phyloP scores from a whole-genome alignment of 1,284 basidiomycete genomes.

The Ceratobasidium sp. region DNA sequence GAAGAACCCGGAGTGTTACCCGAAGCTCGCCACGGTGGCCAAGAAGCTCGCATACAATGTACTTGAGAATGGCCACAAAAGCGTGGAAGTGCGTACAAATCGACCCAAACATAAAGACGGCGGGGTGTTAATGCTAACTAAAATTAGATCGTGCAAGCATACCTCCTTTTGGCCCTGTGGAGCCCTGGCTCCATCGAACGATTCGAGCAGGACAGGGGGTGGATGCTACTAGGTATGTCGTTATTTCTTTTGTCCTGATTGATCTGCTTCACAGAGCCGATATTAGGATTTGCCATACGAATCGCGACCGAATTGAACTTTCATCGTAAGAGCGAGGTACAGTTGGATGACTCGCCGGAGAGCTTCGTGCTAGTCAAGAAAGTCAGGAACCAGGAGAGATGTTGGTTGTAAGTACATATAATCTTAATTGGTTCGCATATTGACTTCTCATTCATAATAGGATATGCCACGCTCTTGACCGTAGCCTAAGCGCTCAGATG shows the following conservation, averaged over 20 bases:
- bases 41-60: constrained; percentile 94
- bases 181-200: constrained; percentile 92
- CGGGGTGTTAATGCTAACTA: not conserved
- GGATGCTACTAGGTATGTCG: constrained; percentile 89
- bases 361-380: constrained; percentile 80
- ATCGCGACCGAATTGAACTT: constrained; percentile 98
- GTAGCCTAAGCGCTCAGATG: constrained; percentile 93
- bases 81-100: constrained; percentile 75
- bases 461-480: constrained; percentile 90
- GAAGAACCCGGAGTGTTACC: constrained; percentile 85
- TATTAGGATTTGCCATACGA: constrained; percentile 60
- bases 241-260: constrained; percentile 58
- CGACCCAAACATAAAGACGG: constrained; percentile 48
- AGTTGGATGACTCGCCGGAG: constrained; percentile 79
- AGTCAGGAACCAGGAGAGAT: constrained; percentile 93
- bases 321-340: constrained; percentile 85
- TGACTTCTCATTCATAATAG: constrained; percentile 36
- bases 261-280: constrained; percentile 29
- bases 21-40: constrained; percentile 83
- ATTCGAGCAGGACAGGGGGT: constrained; percentile 97
- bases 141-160: constrained; percentile 87
- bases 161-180: constrained; percentile 85
- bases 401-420: constrained; percentile 73
- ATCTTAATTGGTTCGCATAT: not conserved
- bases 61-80: constrained; percentile 89